Evolutionary conservation across 192 early-diverging fungal species (phyloP).

Genomic region (Anaeromyces robustus): DNA sequence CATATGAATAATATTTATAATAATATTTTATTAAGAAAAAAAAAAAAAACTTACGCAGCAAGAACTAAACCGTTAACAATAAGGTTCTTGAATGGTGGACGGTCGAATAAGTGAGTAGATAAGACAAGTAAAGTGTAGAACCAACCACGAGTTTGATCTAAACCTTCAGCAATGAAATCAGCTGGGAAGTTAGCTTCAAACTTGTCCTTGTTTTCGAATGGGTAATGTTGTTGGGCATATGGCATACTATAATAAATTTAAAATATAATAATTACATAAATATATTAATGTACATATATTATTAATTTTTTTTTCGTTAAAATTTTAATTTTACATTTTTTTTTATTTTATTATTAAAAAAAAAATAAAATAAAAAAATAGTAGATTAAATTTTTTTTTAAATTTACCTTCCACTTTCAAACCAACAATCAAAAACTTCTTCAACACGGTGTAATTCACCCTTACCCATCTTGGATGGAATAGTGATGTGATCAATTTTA

Average conservation of each 20-base stretch:
- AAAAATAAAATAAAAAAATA: no score
- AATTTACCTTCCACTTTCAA: constrained; percentile 58
- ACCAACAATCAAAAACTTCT: constrained; percentile 99
- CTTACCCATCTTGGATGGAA: constrained; percentile 80
- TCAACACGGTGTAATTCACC: constrained; percentile 72
- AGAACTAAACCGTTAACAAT: constrained; percentile 93
- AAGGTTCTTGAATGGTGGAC: constrained; percentile 90
- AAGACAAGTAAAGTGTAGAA: constrained; percentile 98
- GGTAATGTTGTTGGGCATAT: constrained; percentile 97
- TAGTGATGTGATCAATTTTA: constrained; percentile 86
- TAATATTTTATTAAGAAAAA: neutral
- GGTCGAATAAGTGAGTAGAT: constrained; percentile 88
- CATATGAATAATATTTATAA: neutral
- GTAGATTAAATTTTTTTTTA: no score
- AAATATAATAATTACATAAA: neutral
- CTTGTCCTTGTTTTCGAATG: constrained; percentile 89
- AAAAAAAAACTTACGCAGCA: constrained; percentile 37
- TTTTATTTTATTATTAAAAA: no score
- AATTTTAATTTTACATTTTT: no score
- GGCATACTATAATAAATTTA: constrained; percentile 59
- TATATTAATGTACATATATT: no score
- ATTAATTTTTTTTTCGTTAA: no score
- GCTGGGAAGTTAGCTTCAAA: constrained; percentile 85
- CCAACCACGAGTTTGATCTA: constrained; percentile 99
- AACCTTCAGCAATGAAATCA: constrained; percentile 97